These are phyloP conservation scores for Centaurea solstitialis DNA, from an alignment of 129 eudicot genomes.

Conservation along the genomic window DNA sequence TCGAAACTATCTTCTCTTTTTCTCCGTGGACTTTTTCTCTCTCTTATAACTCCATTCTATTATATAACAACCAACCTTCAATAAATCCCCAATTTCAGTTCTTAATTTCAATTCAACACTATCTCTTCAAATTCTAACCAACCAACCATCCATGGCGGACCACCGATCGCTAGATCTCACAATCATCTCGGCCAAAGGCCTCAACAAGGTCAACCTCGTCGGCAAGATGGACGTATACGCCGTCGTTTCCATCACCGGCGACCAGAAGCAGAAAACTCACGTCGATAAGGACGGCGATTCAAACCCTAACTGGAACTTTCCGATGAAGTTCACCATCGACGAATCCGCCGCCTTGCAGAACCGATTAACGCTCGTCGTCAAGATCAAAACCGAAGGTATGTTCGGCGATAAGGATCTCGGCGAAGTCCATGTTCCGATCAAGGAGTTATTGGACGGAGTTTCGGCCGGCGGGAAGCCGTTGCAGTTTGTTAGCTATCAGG, in stretches of 20 bases:
- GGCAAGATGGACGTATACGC: conserved; percentile 76
- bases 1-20: not conserved
- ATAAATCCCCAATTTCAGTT: not conserved
- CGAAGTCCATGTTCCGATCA: conserved; percentile 61
- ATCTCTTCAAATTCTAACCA: too few species aligned
- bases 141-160: conserved; percentile 18
- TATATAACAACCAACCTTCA: not conserved
- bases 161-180: conserved; percentile 44
- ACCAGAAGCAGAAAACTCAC: conserved; percentile 50
- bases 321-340: conserved; percentile 48
- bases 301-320: conserved; percentile 65
- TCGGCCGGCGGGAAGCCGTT: conserved; percentile 27
- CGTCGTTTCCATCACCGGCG: conserved; percentile 58
- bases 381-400: conserved; percentile 53
- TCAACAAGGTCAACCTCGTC: conserved; percentile 65
- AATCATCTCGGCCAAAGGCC: conserved; percentile 57
- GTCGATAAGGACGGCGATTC: conserved; percentile 58
- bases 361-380: conserved; percentile 42
- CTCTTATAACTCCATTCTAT: not conserved
- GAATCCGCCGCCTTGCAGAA: conserved; percentile 43
- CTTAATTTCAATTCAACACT: not conserved
- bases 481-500: conserved; percentile 62
- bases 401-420: conserved; percentile 76
- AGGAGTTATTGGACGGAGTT: conserved; percentile 40
- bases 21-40: not conserved